Evolutionary conservation across 2,329 filamentous ascomycete species (phyloP), one percentile per base, ranked within the genome.

Genomic region (Podosphaera fusca): DNA sequence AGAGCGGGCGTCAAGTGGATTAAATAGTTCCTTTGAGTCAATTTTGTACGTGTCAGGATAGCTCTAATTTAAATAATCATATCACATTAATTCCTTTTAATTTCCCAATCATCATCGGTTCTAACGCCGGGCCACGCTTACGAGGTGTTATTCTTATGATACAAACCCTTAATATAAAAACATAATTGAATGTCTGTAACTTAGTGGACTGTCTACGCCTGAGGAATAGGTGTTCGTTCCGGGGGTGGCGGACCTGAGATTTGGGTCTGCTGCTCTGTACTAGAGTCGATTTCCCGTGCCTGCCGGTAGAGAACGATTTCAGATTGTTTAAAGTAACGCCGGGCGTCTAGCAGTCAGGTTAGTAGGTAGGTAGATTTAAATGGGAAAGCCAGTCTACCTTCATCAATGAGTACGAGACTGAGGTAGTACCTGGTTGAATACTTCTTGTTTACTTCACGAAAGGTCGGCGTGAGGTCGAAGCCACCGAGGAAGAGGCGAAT

Each of bases 371-470:
- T 14, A n/a, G 34, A 57, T 36, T 58, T 36, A 12, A 12, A 47
- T 12, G 30, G 59, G 38, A 56, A 4, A 45, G 51, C 12, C 14
- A 33, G 55, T 59, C 59, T 71, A 85, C 87, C 87, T 79, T 95
- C 89, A 67, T 95, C 89, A 63, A 95, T 95, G 63, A 95, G 77
- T 30, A 98, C 92, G 60, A 98, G 73, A 68, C 89, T 95, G 61
- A 98, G 79, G 72, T 98, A 98, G 73, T 98, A 98, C 66, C 92
- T 79, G 42, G 90, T 96, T 33, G 90, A 96, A 71, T 95, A 98
- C 73, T 98, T 98, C 77, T 98, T 98, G 79, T 98, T 98, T 64
- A 98, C 94, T 69, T 98, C 92, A 60, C 92, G 85, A 79, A 98
- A 98, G 10, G 92, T 98, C 14, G 92, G 92, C 3, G 92, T 98